Evolutionary conservation across 2,329 filamentous ascomycete genomes (phyloP), one percentile per base, ranked within the genome.

Genomic region (Fusarium vanettenii): DNA sequence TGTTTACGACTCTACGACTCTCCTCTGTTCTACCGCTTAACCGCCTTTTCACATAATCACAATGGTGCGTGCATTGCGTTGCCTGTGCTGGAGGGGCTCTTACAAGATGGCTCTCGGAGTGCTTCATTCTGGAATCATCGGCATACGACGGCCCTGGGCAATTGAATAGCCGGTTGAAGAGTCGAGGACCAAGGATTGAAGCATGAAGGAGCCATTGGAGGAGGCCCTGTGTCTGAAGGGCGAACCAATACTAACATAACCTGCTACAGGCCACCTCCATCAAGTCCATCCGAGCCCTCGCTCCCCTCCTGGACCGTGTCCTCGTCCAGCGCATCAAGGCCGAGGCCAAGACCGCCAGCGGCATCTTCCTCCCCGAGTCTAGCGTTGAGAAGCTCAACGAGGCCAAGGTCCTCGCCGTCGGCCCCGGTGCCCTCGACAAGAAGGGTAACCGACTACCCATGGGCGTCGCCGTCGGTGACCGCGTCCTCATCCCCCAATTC

Each of bases 341-440:
- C 81, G 96, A 98, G 87, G 86, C 95, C 83, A 98, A 98, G 91
- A 99, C 97, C 60, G 95, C 97, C 80, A 92, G 92, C 82, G 97
- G 97, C 81, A 98, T 99, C 90, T 98, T 97, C 90, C 94, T 99
- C 77, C 97, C 97, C 79, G 97, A 99, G 89, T 95, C 93, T 73
- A 94, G 93, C 81, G 95, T 98, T 83, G 98, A 99, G 91, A 97
- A 99, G 86, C 91, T 98, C 84, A 98, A 98, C 87, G 96, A 98
- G 89, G 97, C 94, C 81, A 95, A 95, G 87, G 97, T 99, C 66
- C 89, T 99, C 71, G 97, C 97, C 73, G 96, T 99, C 74, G 97
- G 97, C 64, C 97, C 97, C 67, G 97, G 97, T 74, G 92, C 89
- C 16, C 81, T 97, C 71, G 94, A 97, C 88, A 95, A 92, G 87